Conservation (phyloP, 176 grass and related monocot genomes). For the Tuctoria greenei region DNA sequence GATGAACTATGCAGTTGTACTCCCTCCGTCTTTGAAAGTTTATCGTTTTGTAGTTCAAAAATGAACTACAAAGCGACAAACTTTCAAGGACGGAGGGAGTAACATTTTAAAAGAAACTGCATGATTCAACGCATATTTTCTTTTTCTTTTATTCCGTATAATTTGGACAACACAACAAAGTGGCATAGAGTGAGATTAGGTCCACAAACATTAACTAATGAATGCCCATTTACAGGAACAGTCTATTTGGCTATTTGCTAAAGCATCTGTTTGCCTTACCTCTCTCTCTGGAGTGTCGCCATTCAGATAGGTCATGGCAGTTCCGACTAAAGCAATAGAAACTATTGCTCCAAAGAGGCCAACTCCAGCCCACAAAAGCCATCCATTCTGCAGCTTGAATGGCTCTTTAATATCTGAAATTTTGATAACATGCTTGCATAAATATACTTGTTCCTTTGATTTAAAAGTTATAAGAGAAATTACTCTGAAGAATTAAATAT, state of each 20-base stretch:
- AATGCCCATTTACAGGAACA: not conserved
- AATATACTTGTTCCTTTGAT: slow-evolving; percentile 17
- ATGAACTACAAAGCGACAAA: too few relatives aligned
- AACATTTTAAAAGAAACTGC: not conserved
- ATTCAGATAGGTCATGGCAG: slow-evolving; percentile 63
- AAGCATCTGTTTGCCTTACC: slow-evolving; percentile 42
- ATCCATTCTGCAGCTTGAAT: slow-evolving; percentile 81
- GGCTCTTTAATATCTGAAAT: slow-evolving; percentile 81
- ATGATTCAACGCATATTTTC: not conserved
- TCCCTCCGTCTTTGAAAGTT: too few relatives aligned
- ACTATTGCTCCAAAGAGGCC: slow-evolving; percentile 67
- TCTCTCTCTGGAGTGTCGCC: slow-evolving; percentile 85
- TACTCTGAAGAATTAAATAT: not conserved
- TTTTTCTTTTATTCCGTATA: not conserved
- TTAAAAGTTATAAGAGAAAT: not conserved
- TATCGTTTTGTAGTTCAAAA: too few relatives aligned
- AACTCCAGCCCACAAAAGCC: slow-evolving; percentile 89
- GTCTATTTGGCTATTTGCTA: slow-evolving; percentile 7
- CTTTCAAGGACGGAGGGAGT: too few relatives aligned
- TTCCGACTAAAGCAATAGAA: slow-evolving; percentile 71
- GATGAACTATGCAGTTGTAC: not conserved
- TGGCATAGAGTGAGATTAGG: not conserved
- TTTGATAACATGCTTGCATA: not conserved
- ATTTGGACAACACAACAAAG: not conserved
- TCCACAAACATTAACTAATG: not conserved